Conservation (phyloP, 768 basidiomycete genomes). For the Panaeolus papilionaceus region DNA sequence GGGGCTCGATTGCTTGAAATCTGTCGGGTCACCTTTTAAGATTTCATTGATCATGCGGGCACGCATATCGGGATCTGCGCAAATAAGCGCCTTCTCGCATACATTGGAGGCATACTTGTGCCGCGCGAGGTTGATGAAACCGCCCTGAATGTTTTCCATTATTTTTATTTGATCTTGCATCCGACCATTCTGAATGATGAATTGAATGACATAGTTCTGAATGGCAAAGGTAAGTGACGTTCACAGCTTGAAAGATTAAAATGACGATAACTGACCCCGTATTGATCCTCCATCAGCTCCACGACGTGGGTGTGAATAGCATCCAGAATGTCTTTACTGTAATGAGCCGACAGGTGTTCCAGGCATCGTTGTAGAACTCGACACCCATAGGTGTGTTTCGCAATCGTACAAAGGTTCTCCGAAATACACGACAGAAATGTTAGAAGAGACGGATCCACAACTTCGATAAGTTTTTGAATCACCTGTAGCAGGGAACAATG, state of each 20-base stretch:
- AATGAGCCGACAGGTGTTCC: slow-evolving; percentile 76
- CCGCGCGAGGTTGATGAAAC: slow-evolving; percentile 78
- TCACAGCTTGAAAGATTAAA: not conserved
- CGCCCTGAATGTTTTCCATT: slow-evolving; percentile 72
- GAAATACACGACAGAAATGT: slow-evolving; percentile 78
- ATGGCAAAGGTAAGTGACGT: slow-evolving; percentile 9
- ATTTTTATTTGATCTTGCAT: slow-evolving; percentile 72
- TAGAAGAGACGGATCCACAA: slow-evolving; percentile 77
- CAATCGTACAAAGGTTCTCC: slow-evolving; percentile 79
- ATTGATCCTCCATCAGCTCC: slow-evolving; percentile 88
- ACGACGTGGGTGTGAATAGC: slow-evolving; percentile 78
- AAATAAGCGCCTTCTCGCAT: slow-evolving; percentile 86
- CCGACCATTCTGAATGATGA: slow-evolving; percentile 83
- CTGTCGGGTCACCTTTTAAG: slow-evolving; percentile 58
- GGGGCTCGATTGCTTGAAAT: slow-evolving; percentile 62
- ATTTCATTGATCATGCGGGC: slow-evolving; percentile 82
- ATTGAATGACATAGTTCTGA: slow-evolving; percentile 96
- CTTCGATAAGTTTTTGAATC: slow-evolving; percentile 87
- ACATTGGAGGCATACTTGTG: slow-evolving; percentile 98
- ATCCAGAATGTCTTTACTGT: slow-evolving; percentile 75
- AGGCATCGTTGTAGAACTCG: slow-evolving; percentile 94
- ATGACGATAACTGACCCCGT: slow-evolving; percentile 66
- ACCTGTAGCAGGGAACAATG: slow-evolving; percentile 50
- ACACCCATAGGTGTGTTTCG: slow-evolving; percentile 92
- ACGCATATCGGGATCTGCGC: slow-evolving; percentile 68